Percentiles rank a stretch among this genome's conserved stretches.
Conservation (phyloP, 495 filamentous ascomycete species). For the Podospora bellae-mahoneyi region DNA sequence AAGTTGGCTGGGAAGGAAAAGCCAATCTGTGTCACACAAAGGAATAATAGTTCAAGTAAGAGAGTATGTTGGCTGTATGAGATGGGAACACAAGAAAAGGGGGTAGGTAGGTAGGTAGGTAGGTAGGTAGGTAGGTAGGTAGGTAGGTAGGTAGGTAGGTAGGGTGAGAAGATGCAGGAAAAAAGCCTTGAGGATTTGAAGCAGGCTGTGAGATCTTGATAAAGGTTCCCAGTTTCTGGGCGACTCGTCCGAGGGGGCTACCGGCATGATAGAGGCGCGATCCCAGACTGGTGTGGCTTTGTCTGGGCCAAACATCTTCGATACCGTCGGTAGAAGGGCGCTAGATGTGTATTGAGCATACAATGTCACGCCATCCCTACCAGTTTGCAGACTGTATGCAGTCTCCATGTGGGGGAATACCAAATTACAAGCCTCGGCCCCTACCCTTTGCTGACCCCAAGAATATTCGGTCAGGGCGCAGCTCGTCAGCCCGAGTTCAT, state of each 20-base stretch:
- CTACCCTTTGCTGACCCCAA: slow-evolving; percentile 10
- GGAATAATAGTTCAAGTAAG: not conserved
- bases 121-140: not conserved
- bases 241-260: slow-evolving; percentile 1
- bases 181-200: not conserved
- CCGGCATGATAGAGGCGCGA: slow-evolving; percentile 3
- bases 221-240: slow-evolving; percentile 8
- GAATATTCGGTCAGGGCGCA: not conserved
- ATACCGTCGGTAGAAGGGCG: not conserved
- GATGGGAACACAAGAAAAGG: not conserved
- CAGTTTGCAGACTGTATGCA: not conserved
- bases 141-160: not conserved
- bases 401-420: not conserved
- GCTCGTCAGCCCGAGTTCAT: not conserved
- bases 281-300: slow-evolving; percentile 15
- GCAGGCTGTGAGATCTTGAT: slow-evolving; percentile 12
- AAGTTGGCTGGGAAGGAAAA: not conserved
- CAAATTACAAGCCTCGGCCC: not conserved
- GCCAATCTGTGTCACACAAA: not conserved
- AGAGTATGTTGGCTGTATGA: not conserved
- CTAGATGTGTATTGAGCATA: slow-evolving; percentile 1
- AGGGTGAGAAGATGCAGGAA: not conserved
- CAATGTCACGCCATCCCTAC: not conserved
- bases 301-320: slow-evolving; percentile 9
- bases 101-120: not conserved